Percentiles rank a stretch among this genome's conserved stretches.
phyloP scores from a whole-genome alignment of 1,284 basidiomycete genomes.

The Ustilago nuda region DNA sequence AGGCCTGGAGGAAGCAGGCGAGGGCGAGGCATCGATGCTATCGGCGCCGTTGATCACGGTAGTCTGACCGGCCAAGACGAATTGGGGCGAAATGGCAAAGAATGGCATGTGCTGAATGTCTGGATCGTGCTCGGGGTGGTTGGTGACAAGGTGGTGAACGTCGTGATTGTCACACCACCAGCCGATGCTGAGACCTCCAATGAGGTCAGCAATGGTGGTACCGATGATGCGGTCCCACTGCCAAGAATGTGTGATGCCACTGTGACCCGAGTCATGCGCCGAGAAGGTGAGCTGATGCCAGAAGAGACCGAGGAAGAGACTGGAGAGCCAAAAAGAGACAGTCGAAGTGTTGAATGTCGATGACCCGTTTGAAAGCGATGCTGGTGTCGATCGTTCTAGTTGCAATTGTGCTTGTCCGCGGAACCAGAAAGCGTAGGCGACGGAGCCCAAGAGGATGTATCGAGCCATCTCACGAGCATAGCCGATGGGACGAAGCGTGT shows the following conservation, averaged over 20 bases:
- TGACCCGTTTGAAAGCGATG: background rate
- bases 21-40: background rate
- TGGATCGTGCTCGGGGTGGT: slow-evolving; percentile 91
- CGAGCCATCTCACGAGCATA: slow-evolving; percentile 88
- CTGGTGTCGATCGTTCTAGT: background rate
- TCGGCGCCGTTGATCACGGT: slow-evolving; percentile 29
- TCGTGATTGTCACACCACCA: slow-evolving; percentile 99
- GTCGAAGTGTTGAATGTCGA: slow-evolving; percentile 22
- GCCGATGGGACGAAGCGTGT: slow-evolving; percentile 84
- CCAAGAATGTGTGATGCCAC: slow-evolving; percentile 91
- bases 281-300: slow-evolving; percentile 96
- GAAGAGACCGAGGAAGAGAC: slow-evolving; percentile 83
- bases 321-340: slow-evolving; percentile 75
- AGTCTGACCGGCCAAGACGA: slow-evolving; percentile 70
- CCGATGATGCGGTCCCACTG: slow-evolving; percentile 81
- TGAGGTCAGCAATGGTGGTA: slow-evolving; percentile 84
- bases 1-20: slow-evolving; percentile 11
- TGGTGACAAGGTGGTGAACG: slow-evolving; percentile 95
- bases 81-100: slow-evolving; percentile 89
- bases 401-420: slow-evolving; percentile 35
- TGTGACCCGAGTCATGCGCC: slow-evolving; percentile 94
- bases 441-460: slow-evolving; percentile 76
- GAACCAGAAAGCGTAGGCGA: slow-evolving; percentile 76
- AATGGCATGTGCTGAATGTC: slow-evolving; percentile 97
- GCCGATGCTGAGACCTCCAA: slow-evolving; percentile 91